phyloP scores from a whole-genome alignment of 1,139 yeast genomes.

The Geotrichum phurueaensis region DNA sequence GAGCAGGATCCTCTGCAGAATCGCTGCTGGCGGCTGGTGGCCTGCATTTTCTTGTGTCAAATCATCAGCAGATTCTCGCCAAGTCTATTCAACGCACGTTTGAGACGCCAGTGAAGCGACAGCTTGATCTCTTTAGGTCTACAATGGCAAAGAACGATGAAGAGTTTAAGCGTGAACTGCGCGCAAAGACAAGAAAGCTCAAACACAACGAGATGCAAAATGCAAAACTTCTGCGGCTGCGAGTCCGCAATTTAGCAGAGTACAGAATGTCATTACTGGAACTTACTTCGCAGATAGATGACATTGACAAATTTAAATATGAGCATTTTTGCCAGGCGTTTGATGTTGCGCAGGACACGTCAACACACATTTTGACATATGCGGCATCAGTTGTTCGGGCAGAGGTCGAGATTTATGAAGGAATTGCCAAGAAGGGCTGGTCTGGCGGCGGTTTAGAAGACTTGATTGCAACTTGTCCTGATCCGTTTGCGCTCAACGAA shows the following conservation, averaged over 20 bases:
- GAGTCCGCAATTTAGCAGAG: constrained; percentile 47
- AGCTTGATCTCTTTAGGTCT: constrained; percentile 22
- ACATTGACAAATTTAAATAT: constrained; percentile 67
- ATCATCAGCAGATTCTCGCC: constrained; percentile 69
- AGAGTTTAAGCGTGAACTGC: constrained; percentile 50
- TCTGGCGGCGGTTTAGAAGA: constrained; percentile 80
- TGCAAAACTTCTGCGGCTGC: constrained; percentile 44
- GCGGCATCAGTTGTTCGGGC: constrained; percentile 68
- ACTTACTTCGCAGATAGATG: constrained; percentile 69
- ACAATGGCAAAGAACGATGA: constrained; percentile 41
- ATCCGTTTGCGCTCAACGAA: constrained; percentile 36
- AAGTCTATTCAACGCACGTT: constrained; percentile 49
- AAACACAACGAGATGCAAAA: constrained; percentile 54
- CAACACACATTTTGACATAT: constrained; percentile 46
- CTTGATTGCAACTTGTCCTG: constrained; percentile 42
- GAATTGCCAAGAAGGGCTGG: constrained; percentile 80
- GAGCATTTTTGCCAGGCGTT: constrained; percentile 61
- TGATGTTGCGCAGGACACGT: constrained; percentile 56
- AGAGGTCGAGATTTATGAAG: constrained; percentile 74
- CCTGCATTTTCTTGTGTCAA: constrained; percentile 66
- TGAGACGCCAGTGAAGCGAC: constrained; percentile 47
- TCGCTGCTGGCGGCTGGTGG: constrained; percentile 73
- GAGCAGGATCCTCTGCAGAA: constrained; percentile 56
- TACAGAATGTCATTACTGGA: constrained; percentile 62
- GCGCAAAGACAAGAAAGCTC: constrained; percentile 48